Conservation (phyloP, 768 basidiomycete genomes). For the Amanita rimosa region DNA sequence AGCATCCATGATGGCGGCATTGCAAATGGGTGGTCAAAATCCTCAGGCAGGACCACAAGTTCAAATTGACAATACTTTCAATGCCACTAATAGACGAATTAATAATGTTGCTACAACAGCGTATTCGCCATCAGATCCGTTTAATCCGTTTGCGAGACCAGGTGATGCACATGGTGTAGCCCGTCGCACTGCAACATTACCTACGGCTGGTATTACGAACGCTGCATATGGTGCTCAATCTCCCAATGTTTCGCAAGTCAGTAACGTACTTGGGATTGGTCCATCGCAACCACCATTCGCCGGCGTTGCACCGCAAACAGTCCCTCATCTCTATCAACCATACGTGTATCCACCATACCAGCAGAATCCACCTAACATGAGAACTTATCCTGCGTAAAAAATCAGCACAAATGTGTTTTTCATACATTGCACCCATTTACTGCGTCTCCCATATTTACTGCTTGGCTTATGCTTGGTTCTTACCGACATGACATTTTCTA, state of each 20-base stretch:
- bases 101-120: constrained; percentile 20
- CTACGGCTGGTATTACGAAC: constrained; percentile 35
- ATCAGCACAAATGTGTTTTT: constrained; percentile 18
- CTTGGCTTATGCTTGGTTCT: constrained; percentile 26
- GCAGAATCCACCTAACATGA: constrained; percentile 69
- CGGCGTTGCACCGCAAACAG: constrained; percentile 44
- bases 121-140: constrained; percentile 35
- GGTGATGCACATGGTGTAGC: constrained; percentile 35
- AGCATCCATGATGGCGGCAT: constrained; percentile 87
- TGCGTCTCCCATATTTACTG: constrained; percentile 14
- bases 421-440: constrained; percentile 22
- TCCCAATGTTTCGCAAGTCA: constrained; percentile 45
- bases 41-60: constrained; percentile 71
- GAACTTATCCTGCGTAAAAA: constrained; percentile 57
- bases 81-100: constrained; percentile 23
- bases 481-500: constrained; percentile 18
- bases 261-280: constrained; percentile 49
- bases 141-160: constrained; percentile 39
- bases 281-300: constrained; percentile 58
- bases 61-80: constrained; percentile 44
- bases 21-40: constrained; percentile 86
- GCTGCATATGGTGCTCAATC: constrained; percentile 46
- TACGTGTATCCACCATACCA: constrained; percentile 83
- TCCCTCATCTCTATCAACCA: constrained; percentile 63
- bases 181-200: constrained; percentile 38